phyloP scores from a whole-genome alignment of 768 basidiomycete species.

The Tricholoma saponaceum region DNA sequence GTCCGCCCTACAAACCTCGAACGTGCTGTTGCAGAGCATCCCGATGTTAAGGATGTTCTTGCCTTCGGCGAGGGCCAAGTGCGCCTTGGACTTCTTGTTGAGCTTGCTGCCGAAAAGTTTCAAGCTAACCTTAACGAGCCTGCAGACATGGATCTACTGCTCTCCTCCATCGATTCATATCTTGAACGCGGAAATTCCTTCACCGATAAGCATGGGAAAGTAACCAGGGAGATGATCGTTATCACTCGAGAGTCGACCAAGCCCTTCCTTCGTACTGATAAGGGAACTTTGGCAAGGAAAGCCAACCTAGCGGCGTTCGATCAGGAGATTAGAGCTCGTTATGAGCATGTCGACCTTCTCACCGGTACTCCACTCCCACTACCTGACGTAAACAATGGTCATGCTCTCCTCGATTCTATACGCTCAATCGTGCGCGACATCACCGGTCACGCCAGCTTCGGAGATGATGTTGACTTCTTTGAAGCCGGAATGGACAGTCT shows the following conservation, averaged over 20 bases:
- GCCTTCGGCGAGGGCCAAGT: constrained; percentile 33
- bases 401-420: constrained; percentile 17
- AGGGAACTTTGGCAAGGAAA: constrained; percentile 33
- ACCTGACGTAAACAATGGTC: constrained; percentile 14
- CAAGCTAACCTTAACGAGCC: constrained; percentile 13
- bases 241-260: constrained; percentile 26
- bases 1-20: constrained; percentile 31
- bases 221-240: constrained; percentile 34
- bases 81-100: constrained; percentile 33
- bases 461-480: constrained; percentile 30
- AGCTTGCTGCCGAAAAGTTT: constrained; percentile 19
- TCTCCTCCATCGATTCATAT: constrained; percentile 23
- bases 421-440: constrained; percentile 20
- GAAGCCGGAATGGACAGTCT: constrained; percentile 38
- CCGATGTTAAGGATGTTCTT: constrained; percentile 30
- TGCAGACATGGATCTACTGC: constrained; percentile 14
- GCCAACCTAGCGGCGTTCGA: constrained; percentile 27
- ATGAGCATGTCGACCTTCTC: constrained; percentile 22
- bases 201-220: constrained; percentile 33
- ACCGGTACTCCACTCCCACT: constrained; percentile 21
- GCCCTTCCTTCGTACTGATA: constrained; percentile 32
- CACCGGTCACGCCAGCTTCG: constrained; percentile 15
- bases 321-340: constrained; percentile 29
- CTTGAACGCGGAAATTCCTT: constrained; percentile 30
- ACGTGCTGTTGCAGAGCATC: constrained; percentile 28